Percentiles rank a stretch among this genome's conserved stretches.
These are phyloP conservation scores for Citrus inodora DNA, from an alignment of 345 rosid species.

Conservation along the genomic window DNA sequence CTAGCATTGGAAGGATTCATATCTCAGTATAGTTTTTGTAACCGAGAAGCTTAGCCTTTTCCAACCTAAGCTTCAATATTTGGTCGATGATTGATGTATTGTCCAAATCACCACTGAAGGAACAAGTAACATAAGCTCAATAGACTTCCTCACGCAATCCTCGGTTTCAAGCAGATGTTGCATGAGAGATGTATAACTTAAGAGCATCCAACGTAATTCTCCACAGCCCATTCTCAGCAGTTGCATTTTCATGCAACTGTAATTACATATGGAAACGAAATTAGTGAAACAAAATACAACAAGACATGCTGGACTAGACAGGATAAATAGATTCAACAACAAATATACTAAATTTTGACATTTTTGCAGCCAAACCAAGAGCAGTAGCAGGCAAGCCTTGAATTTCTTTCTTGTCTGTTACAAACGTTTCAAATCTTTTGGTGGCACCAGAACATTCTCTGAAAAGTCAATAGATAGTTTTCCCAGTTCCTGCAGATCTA, in stretches of 20 bases:
- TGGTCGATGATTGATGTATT: constrained; percentile 68
- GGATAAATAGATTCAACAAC: neutral
- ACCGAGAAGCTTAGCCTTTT: constrained; percentile 74
- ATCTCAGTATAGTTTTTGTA: constrained; percentile 90
- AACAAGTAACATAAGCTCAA: constrained; percentile 62
- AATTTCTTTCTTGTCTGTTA: constrained; percentile 72
- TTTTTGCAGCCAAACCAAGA: constrained; percentile 82
- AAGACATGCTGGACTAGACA: neutral
- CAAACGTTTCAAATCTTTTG: constrained; percentile 75
- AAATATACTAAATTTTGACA: neutral
- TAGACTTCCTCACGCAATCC: constrained; percentile 79
- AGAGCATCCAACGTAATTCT: constrained; percentile 74
- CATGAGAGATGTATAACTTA: constrained; percentile 76
- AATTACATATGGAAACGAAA: no score
- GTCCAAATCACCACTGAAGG: constrained; percentile 76
- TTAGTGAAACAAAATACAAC: neutral
- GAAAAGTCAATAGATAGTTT: constrained; percentile 68
- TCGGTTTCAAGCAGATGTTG: constrained; percentile 73
- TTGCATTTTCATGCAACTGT: no score
- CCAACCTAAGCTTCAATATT: constrained; percentile 65
- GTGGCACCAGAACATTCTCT: constrained; percentile 89
- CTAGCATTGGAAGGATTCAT: constrained; percentile 15
- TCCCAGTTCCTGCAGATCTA: constrained; percentile 61
- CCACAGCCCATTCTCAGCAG: constrained; percentile 59
- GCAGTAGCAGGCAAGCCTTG: constrained; percentile 89